Percentiles rank a stretch among this genome's conserved stretches.
These are phyloP conservation scores for Candida piceae DNA, from an alignment of 805 yeast genomes.

Conservation along the genomic window DNA sequence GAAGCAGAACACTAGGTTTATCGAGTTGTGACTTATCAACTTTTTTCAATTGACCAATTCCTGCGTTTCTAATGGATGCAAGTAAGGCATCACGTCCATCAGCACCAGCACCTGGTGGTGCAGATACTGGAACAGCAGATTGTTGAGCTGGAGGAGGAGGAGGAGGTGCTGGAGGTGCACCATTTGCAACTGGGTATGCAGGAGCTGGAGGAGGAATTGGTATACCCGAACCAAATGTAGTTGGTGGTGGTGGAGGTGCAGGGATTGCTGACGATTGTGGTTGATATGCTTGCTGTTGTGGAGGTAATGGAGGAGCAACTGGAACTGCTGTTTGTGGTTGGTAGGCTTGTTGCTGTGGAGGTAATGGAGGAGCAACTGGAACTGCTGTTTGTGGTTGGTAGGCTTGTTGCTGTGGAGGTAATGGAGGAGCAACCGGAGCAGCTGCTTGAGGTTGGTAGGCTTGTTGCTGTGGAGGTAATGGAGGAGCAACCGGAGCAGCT, in stretches of 20 bases:
- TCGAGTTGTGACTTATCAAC: conserved; percentile 83
- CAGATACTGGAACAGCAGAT: conserved; percentile 13
- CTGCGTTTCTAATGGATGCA: conserved; percentile 81
- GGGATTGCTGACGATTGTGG: conserved; percentile 11
- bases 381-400: no score
- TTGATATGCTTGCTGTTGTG: no score
- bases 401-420: no score
- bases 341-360: no score
- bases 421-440: no score
- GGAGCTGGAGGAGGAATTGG: conserved; percentile 22
- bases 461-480: no score
- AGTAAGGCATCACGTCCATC: conserved; percentile 73
- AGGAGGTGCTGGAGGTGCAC: conserved; percentile 25
- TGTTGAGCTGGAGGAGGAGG: conserved; percentile 12
- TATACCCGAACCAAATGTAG: no score
- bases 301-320: no score
- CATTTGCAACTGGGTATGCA: conserved; percentile 10
- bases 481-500: no score
- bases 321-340: no score
- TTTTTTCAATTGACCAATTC: conserved; percentile 62
- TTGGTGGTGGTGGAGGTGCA: conserved; percentile 25
- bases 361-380: no score
- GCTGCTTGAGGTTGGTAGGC: no score
- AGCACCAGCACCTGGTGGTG: conserved; percentile 39
- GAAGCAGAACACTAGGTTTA: conserved; percentile 65